Base-by-base conservation (phyloP, 306 rosid species). In the Bauhinia variegata region DNA sequence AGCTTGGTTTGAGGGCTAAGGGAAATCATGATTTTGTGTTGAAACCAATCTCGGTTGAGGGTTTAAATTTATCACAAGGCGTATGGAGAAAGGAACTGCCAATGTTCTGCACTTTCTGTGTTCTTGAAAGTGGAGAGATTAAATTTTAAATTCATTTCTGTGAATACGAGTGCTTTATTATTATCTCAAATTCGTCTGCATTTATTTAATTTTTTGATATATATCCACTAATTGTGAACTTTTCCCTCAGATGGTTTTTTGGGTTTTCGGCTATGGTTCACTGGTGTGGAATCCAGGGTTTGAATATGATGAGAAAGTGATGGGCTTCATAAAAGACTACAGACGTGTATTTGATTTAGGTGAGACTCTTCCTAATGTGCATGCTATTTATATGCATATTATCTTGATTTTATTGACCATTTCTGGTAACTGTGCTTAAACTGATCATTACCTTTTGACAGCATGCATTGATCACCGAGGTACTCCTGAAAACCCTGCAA, bases 221-320 rank as follows among this genome's bases (percentile, higher is more conserved):
- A 15, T 16, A 15, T 32, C 18, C 4, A 23, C 65, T 76, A 32
- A 66, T 17, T 17, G n/a, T 46, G 38, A 16, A 59, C 15, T 31
- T 28, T 70, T 1, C n/a, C n/a, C 34, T 61, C 90, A 78, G 95
- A 74, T 95, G 99, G 96, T 88, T 17, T 89, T 95, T 76, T 95
- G 99, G 99, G 78, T 95, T 50, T 95, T 95, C 59, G 97, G 99
- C 77, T 95, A 95, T 44, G 99, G 99, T 64, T 95, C 99, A 51
- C 86, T 95, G 32, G 95, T 85, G 56, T 95, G 99, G 99, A 95
- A 90, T 83, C 95, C 96, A 0, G 99, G 97, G 10, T 95, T 95
- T 34, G 87, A 95, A 3, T 95, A 77, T 6, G 91, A 90, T 46
- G 96, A 95, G 79, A 95, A 84, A 63, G 62, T 88, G 42, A 49